Percentiles rank a stretch among this genome's conserved stretches.
Evolutionary conservation across 2,329 filamentous ascomycete genomes (phyloP).

Genomic region (Sporothrix curviconia): DNA sequence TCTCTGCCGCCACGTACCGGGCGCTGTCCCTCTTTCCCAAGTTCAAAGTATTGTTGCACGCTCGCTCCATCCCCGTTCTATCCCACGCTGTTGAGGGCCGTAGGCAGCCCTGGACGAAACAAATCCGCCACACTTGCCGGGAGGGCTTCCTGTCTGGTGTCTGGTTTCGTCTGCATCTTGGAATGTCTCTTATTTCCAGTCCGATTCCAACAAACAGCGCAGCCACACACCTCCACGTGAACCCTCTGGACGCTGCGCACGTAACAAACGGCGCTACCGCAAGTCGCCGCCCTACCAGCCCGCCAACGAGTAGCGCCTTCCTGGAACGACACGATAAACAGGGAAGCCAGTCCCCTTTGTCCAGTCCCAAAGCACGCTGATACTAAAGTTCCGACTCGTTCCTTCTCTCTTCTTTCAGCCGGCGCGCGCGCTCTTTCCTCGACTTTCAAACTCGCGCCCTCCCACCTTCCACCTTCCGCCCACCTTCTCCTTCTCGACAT

Average conservation of each 20-base stretch:
- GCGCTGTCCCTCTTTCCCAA: too few relatives aligned
- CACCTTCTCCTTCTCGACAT: not conserved
- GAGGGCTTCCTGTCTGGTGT: not conserved
- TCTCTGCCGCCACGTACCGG: too few relatives aligned
- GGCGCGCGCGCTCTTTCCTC: not conserved
- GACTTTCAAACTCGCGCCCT: not conserved
- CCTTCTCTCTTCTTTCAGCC: not conserved
- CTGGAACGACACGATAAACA: constrained; percentile 6
- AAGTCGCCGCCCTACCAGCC: not conserved
- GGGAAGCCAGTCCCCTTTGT: not conserved
- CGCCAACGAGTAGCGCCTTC: constrained; percentile 7
- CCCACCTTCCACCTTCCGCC: not conserved
- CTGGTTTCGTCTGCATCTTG: not conserved
- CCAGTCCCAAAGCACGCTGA: too few relatives aligned
- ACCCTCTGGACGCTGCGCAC: not conserved
- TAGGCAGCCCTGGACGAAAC: too few relatives aligned
- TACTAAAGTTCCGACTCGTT: not conserved
- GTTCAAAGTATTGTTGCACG: not conserved
- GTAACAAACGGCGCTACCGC: not conserved
- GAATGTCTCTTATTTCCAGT: not conserved
- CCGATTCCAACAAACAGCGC: constrained; percentile 9
- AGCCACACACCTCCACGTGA: constrained; percentile 13
- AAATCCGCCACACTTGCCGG: too few relatives aligned
- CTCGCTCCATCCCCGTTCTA: not conserved
- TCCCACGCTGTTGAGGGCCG: too few relatives aligned